These are phyloP conservation scores for Capsicum rhomboideum DNA, from an alignment of 257 asterid species.

Conservation along the genomic window DNA sequence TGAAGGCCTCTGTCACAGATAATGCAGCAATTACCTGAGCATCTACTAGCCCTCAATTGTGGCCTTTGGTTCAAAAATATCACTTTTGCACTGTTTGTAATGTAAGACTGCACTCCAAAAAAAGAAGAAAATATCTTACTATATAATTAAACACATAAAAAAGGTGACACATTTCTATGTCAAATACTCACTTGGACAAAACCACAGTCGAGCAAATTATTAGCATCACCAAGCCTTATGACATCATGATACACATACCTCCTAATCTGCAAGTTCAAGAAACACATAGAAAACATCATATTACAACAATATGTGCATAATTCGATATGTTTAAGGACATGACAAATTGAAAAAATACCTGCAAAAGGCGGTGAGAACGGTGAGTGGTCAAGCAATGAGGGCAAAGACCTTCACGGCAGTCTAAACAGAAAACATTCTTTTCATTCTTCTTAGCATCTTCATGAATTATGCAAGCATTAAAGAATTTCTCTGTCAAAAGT, in stretches of 20 bases:
- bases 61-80: constrained; percentile 45
- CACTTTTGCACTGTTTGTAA: constrained; percentile 51
- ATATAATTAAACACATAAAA: neutral
- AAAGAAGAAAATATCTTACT: neutral
- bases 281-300: neutral
- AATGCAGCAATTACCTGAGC: constrained; percentile 35
- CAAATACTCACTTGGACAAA: constrained; percentile 51
- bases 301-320: neutral
- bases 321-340: neutral
- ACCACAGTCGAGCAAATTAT: constrained; percentile 50
- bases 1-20: constrained; percentile 46
- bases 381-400: constrained; percentile 48
- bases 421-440: constrained; percentile 63
- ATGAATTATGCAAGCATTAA: constrained; percentile 63
- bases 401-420: constrained; percentile 65
- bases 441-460: constrained; percentile 58
- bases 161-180: neutral
- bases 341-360: constrained; percentile 22
- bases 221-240: constrained; percentile 43
- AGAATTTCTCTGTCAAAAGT: constrained; percentile 56
- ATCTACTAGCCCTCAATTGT: constrained; percentile 27
- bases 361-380: constrained; percentile 59
- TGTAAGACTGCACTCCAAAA: constrained; percentile 27
- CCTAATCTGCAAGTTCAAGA: constrained; percentile 20
- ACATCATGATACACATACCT: constrained; percentile 68